Evolutionary conservation across 495 filamentous ascomycete genomes (phyloP).

Genomic region (Aspergillus panamensis): DNA sequence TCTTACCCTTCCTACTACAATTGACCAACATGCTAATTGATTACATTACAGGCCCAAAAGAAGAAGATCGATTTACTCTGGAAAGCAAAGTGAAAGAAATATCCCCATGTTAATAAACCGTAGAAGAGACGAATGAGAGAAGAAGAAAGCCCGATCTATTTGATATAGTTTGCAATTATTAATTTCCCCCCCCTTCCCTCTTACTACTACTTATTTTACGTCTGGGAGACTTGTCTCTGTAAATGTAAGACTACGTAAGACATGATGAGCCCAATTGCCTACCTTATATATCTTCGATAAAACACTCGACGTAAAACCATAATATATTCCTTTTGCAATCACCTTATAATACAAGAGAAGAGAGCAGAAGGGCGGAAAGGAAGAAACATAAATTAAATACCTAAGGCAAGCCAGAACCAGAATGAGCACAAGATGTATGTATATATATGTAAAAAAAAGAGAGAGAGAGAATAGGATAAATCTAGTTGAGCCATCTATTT

Average conservation of each 20-base stretch:
- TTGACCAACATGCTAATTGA: neutral
- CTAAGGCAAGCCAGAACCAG: neutral
- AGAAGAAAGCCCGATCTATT: neutral
- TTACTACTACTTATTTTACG: neutral
- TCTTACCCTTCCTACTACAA: neutral
- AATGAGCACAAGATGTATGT: neutral
- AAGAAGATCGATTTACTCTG: constrained; percentile 44
- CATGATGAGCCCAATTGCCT: too few relatives aligned
- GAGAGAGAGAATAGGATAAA: neutral
- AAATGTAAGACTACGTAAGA: neutral
- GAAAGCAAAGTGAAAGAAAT: constrained; percentile 23
- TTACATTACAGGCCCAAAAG: constrained; percentile 30
- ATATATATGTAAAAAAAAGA: neutral
- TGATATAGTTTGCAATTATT: neutral
- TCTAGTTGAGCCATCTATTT: too few relatives aligned
- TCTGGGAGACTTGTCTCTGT: neutral
- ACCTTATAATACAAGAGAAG: too few relatives aligned
- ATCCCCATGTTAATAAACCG: neutral
- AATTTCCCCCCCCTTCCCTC: neutral
- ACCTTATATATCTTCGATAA: too few relatives aligned
- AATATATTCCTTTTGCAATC: too few relatives aligned
- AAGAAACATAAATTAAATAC: neutral
- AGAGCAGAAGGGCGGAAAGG: too few relatives aligned
- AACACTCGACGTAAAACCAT: too few relatives aligned
- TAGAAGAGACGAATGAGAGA: neutral